These are phyloP conservation scores for Dothistroma pini DNA, from an alignment of 2,329 filamentous ascomycete genomes.

Conservation along the genomic window DNA sequence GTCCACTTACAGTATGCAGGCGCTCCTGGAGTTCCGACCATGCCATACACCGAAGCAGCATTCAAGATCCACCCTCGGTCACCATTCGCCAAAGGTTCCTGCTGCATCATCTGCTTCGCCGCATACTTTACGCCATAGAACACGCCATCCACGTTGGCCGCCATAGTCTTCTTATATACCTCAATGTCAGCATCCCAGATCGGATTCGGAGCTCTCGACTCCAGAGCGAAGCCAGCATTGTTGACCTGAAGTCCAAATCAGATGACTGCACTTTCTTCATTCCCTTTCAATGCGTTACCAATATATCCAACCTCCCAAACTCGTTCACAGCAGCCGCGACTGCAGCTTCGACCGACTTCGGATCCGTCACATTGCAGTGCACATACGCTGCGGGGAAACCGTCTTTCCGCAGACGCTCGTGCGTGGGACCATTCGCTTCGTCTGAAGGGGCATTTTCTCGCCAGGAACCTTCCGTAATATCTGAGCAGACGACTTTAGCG, in stretches of 20 bases:
- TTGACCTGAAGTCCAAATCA: slow-evolving; percentile 23
- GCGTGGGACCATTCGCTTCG: slow-evolving; percentile 21
- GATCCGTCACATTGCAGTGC: slow-evolving; percentile 32
- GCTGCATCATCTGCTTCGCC: slow-evolving; percentile 48
- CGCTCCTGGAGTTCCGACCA: slow-evolving; percentile 32
- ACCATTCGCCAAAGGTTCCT: slow-evolving; percentile 39
- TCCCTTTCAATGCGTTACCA: slow-evolving; percentile 13
- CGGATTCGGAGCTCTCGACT: slow-evolving; percentile 29
- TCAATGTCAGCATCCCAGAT: slow-evolving; percentile 48
- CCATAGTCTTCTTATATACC: slow-evolving; percentile 43
- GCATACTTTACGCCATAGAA: slow-evolving; percentile 47
- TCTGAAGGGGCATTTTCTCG: slow-evolving; percentile 15
- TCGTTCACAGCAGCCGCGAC: slow-evolving; percentile 30
- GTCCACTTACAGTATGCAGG: slow-evolving; percentile 14
- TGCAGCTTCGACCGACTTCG: slow-evolving; percentile 29
- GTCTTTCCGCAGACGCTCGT: slow-evolving; percentile 17
- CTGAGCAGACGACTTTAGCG: slow-evolving; percentile 30
- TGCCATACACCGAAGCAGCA: slow-evolving; percentile 43
- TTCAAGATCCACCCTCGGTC: slow-evolving; percentile 51
- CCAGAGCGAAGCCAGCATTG: slow-evolving; percentile 37
- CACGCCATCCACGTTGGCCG: slow-evolving; percentile 39
- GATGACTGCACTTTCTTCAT: background rate
- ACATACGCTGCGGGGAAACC: slow-evolving; percentile 30
- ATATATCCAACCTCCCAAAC: slow-evolving; percentile 36
- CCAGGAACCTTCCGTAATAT: slow-evolving; percentile 21